Base-by-base conservation (phyloP, 331 rosid genomes). In the Rhamnella rubrinervis region DNA sequence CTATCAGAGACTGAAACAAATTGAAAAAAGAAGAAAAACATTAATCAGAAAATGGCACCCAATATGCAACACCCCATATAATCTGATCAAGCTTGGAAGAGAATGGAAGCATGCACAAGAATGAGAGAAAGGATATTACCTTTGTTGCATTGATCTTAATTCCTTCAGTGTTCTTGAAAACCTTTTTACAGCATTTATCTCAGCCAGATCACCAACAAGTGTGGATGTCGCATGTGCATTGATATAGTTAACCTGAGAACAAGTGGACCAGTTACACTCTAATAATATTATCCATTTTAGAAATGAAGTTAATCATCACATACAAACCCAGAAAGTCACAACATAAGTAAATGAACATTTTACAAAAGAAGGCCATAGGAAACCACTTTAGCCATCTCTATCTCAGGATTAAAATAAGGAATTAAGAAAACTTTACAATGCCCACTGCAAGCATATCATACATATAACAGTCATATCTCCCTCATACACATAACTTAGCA, bases 141-240 rank as follows among this genome's bases (percentile, higher is more conserved):
- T 95, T 95, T 38, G 99, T 91, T 65, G 99, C 97, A 68, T 95
- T 95, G 77, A 95, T 89, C 81, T 95, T 95, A 80, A 95, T 91
- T 69, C 63, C 99, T 46, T 89, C 69, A 49, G 99, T 83, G 71
- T 89, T 76, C 87, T 87, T 95, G 89, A 95, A 95, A 77, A 95
- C 97, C 82, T 91, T 89, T 89, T 91, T 35, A 95, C 84, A 59
- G 99, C 99, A 80, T 91, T 91, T 47, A 95, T 87, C 92, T 95
- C 99, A 21, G 97, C 96, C 70, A 95, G 63, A 73, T 95, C 99
- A 66, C 99, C 99, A 56, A 96, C 95, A 74, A 80, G 90, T 28
- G 96, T 95, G 77, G 99, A 95, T 74, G 97, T 95, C 66, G 99
- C 99, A 77, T 95, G 96, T 26, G 97, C 97, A 85, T 95, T 95